phyloP scores from a whole-genome alignment of 129 eudicot genomes.

The Glebionis coronaria region DNA sequence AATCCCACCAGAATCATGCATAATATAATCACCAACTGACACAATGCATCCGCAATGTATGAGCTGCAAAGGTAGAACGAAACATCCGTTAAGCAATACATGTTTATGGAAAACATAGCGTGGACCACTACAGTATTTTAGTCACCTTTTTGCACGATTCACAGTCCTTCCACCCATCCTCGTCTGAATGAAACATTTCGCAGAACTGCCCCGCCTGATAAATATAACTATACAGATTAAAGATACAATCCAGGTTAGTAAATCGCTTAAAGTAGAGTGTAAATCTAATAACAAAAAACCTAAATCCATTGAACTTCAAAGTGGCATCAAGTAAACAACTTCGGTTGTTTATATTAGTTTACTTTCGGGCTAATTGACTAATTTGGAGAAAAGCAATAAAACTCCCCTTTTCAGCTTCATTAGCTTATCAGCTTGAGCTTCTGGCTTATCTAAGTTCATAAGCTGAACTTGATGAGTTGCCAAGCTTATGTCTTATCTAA shows the following conservation, averaged over 20 bases:
- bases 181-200: conserved; percentile 43
- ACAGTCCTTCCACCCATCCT: conserved; percentile 70
- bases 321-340: no score
- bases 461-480: no score
- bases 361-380: no score
- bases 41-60: conserved; percentile 65
- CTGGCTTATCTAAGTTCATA: no score
- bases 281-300: no score
- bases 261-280: no score
- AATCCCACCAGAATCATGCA: conserved; percentile 60
- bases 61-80: conserved; percentile 33
- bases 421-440: no score
- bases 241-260: not conserved
- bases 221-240: conserved; percentile 34
- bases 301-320: no score
- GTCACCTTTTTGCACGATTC: conserved; percentile 50
- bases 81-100: not conserved
- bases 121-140: not conserved
- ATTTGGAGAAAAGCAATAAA: no score
- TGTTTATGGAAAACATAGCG: not conserved
- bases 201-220: conserved; percentile 54
- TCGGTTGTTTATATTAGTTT: no score
- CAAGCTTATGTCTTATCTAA: no score
- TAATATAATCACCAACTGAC: conserved; percentile 42
- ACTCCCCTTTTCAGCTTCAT: no score